Evolutionary conservation across 257 asterid genomes (phyloP), one percentile per base, ranked within the genome.

Genomic region (Nicotiana obtusifolia): DNA sequence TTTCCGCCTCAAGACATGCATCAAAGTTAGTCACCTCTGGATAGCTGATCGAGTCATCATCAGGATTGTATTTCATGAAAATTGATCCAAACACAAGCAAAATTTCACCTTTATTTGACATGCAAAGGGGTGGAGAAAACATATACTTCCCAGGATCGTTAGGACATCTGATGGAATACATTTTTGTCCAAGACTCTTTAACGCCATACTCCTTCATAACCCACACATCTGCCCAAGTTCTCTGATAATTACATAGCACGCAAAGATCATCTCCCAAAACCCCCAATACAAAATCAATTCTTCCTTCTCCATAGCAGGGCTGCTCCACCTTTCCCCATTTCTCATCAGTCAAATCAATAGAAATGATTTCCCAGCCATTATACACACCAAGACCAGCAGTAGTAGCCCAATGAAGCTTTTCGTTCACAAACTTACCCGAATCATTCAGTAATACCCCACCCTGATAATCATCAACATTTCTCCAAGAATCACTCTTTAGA

Each of bases 201-300:
- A 80, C 82, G 15, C 86, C 89, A 49, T 86, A 80, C 61, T 86
- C 88, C 54, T 80, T 84, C 89, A 88, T 66, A 82, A 79, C 80
- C 91, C 91, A 88, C 49, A 88, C 71, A 71, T 84, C 83, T 81
- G 14, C 28, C 15, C 4, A 10, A 19, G 81, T 35, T 8, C 17
- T 5, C 15, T 19, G 1, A 44, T 67, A 44, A 5, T 78, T 24
- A 19, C 62, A 65, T 10, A 71, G 60, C 13, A 80, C 84, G 65
- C 65, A 75, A 15, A 86, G 85, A 28, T 65, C 24, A 1, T 75
- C 83, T 6, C 78, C 78, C 3, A 47, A 81, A 35, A 82, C 82
- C 54, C 64, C 83, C 37, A 85, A 60, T 19, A 5, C 20, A 13
- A 31, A 26, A 8, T 0, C 1, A 20, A 20, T 33, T 15, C 17